Percentiles rank a stretch among this genome's conserved stretches.
Evolutionary conservation across 495 filamentous ascomycete genomes (phyloP).

Genomic region (Neurospora sp.): DNA sequence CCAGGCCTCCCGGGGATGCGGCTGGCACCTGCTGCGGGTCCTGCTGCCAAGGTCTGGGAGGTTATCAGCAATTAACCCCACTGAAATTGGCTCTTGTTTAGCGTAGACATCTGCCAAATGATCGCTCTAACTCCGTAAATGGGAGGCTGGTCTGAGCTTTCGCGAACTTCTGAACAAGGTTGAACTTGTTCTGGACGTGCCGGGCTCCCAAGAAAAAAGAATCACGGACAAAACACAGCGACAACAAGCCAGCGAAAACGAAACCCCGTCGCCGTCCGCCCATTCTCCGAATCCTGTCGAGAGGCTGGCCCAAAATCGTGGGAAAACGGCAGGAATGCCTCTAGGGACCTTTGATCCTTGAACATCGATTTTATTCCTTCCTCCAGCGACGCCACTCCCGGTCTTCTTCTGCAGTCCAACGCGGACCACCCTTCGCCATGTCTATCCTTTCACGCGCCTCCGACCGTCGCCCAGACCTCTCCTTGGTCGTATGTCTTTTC

Average conservation of each 20-base stretch:
- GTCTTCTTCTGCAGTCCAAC: neutral
- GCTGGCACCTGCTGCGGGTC: neutral
- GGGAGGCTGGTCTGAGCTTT: neutral
- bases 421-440: slow-evolving; percentile 14
- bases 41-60: neutral
- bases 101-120: neutral
- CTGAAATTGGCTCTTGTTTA: neutral
- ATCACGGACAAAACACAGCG: neutral
- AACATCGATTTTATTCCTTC: slow-evolving; percentile 1
- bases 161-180: neutral
- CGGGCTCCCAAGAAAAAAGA: neutral
- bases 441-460: slow-evolving; percentile 18
- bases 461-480: slow-evolving; percentile 48
- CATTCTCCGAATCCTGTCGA: slow-evolving; percentile 3
- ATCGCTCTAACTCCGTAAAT: neutral
- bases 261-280: neutral
- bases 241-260: neutral
- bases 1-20: neutral
- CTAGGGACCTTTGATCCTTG: neutral
- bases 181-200: neutral
- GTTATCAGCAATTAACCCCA: neutral
- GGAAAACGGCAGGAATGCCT: slow-evolving; percentile 21
- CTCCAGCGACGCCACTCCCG: neutral
- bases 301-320: slow-evolving; percentile 10
- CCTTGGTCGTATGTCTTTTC: slow-evolving; percentile 60